Percentiles rank a stretch among this genome's conserved stretches.
These are phyloP conservation scores for Nitzschia palea DNA, from an alignment of 108 stramenopile species.

Conservation along the genomic window DNA sequence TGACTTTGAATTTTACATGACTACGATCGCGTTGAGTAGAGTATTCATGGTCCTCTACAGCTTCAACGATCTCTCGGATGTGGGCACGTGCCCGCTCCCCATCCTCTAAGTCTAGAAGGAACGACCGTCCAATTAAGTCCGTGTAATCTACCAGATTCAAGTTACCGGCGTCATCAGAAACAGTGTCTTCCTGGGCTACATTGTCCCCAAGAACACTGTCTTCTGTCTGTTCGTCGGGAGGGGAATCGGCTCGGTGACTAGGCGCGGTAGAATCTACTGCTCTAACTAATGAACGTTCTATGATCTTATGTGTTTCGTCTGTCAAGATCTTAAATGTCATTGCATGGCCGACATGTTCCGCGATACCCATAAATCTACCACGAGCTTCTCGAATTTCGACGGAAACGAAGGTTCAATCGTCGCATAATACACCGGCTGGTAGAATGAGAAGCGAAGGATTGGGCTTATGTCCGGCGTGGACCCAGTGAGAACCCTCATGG, in stretches of 20 bases:
- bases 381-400: not conserved
- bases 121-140: conserved; percentile 9
- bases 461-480: conserved; percentile 20
- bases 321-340: conserved; percentile 14
- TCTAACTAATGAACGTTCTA: conserved; percentile 20
- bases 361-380: conserved; percentile 29
- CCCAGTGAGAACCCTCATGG: not conserved
- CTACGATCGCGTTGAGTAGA: too few species aligned
- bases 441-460: conserved; percentile 14
- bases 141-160: not conserved
- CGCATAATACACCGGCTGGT: conserved; percentile 25
- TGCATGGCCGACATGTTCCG: too few species aligned
- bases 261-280: too few species aligned
- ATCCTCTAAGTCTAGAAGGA: not conserved
- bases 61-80: too few species aligned
- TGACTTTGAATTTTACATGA: too few species aligned
- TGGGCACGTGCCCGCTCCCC: too few species aligned
- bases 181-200: too few species aligned
- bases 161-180: not conserved
- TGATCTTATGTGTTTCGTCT: not conserved
- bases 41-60: too few species aligned
- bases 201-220: too few species aligned
- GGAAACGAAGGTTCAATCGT: conserved; percentile 3
- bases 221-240: not conserved
- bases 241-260: too few species aligned